A percentile compares a stretch with the other conserved stretches of the same genome.
Conservation (phyloP, 2,329 filamentous ascomycete species). For the Fusarium keratoplasticum region DNA sequence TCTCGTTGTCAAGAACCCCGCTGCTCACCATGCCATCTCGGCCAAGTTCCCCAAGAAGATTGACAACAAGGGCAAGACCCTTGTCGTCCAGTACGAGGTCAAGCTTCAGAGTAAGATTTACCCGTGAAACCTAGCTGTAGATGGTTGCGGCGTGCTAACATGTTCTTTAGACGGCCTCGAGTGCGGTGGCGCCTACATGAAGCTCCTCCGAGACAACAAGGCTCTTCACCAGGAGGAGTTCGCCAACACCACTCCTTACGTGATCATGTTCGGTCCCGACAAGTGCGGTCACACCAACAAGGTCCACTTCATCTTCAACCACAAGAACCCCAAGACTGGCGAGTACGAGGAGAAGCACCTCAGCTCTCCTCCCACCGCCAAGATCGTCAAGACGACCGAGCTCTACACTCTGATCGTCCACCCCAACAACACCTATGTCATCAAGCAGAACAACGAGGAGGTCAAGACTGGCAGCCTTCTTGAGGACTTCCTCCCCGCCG, state of each 20-base stretch:
- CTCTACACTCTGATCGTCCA: conserved; percentile 98
- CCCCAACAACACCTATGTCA: conserved; percentile 94
- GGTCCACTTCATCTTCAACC: conserved; percentile 98
- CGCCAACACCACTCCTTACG: conserved; percentile 95
- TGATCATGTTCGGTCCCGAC: conserved; percentile 99
- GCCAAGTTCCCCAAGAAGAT: conserved; percentile 98
- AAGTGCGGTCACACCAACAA: conserved; percentile 99
- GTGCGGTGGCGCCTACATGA: conserved; percentile 98
- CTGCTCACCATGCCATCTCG: conserved; percentile 98
- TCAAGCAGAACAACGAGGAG: conserved; percentile 90
- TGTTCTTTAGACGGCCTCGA: conserved; percentile 82
- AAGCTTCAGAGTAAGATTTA: conserved; percentile 89
- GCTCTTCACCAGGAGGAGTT: conserved; percentile 98
- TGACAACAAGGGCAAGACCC: conserved; percentile 95
- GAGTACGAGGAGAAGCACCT: conserved; percentile 99
- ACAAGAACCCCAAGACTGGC: conserved; percentile 99
- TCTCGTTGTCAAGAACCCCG: conserved; percentile 96
- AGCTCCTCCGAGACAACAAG: conserved; percentile 98
- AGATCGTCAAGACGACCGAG: conserved; percentile 90
- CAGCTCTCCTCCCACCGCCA: conserved; percentile 82
- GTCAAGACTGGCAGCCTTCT: conserved; percentile 91
- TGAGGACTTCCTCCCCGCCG: conserved; percentile 91
- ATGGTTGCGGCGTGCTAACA: conserved; percentile 42
- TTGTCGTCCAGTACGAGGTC: conserved; percentile 99
- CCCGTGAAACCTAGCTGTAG: not conserved